Conservation (phyloP, 2,329 filamentous ascomycete species). For the Colletotrichum sojae region DNA sequence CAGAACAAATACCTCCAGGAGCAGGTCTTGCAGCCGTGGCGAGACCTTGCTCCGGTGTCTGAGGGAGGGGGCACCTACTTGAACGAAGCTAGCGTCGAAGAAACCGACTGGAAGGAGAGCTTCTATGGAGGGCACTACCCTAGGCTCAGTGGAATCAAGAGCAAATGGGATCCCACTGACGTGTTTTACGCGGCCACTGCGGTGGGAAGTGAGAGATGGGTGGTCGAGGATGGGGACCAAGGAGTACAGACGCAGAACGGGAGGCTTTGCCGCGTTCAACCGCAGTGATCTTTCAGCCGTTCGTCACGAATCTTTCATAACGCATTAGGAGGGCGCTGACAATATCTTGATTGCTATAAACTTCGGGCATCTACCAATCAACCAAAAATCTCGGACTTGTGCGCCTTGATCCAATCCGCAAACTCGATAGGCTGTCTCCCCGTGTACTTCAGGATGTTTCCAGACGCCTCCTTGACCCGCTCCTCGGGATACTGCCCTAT, state of each 20-base stretch:
- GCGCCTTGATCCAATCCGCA: conserved; percentile 9
- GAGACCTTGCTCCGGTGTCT: neutral
- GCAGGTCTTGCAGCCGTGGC: neutral
- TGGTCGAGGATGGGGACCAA: conserved; percentile 21
- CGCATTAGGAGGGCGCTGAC: no score
- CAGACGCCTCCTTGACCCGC: neutral
- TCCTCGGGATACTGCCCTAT: neutral
- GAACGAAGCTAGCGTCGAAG: conserved; percentile 50
- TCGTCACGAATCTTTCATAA: no score
- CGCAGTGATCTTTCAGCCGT: no score
- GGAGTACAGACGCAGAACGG: neutral
- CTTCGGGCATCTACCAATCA: no score
- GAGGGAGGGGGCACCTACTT: conserved; percentile 45
- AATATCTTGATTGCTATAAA: no score
- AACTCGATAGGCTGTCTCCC: neutral
- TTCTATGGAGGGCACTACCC: conserved; percentile 50
- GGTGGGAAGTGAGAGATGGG: conserved; percentile 47
- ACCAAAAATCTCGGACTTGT: conserved; percentile 14
- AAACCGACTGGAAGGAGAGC: conserved; percentile 46
- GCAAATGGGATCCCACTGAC: conserved; percentile 46
- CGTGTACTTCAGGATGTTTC: conserved; percentile 2
- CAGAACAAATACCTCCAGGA: conserved; percentile 1
- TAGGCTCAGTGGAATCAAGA: conserved; percentile 46
- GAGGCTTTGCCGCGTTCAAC: neutral
- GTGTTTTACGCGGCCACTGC: conserved; percentile 47